Base-by-base conservation (phyloP, 2,329 filamentous ascomycete species). In the Annulohypoxylon truncatum region DNA sequence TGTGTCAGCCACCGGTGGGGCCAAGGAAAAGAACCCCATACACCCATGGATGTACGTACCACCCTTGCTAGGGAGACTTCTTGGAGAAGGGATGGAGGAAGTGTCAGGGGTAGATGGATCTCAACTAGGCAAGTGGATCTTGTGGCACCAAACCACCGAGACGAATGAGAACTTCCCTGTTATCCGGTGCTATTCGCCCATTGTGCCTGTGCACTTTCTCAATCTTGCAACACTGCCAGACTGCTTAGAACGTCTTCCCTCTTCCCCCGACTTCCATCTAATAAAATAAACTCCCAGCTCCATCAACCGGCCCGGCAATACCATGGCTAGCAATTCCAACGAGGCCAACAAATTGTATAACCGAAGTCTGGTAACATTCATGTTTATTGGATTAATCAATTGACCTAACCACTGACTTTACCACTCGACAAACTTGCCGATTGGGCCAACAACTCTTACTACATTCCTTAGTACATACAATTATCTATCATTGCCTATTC, bases 131-230 rank as follows among this genome's bases (percentile, higher is more conserved):
- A 69, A 67, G 64, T 69, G 64, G 64, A 67, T 58, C 57, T 59
- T 60, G 67, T 65, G 58, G 54, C 52, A 67, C 64, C 46, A 67
- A 67, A 53, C 64, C 67, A 60, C 67, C 64, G 67, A 67, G 61
- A 66, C 55, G 62, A 65, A 66, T 66, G 40, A 46, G 62, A 56
- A 15, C 28, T 46, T 9, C 44, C 35, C 18, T 28, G 48, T 22
- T 35, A 33, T 4, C 48, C 28, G 46, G 26, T 29, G 29, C 48
- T 48, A 24, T 50, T 20, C 29, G 26, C 47, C 42, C 31, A 28
- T 54, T 18, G 38, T 31, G 24, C 48, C 48, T 31, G 48, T 52
- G 29, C 28, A 33, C 28, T 38, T 46, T 46, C 22, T 33, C 31
- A n/a, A 33, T 33, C 42, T 22, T 46, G 22, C 42, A 13, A 26